phyloP scores from a whole-genome alignment of 1,284 basidiomycete genomes.

The Prillingera fragicola region DNA sequence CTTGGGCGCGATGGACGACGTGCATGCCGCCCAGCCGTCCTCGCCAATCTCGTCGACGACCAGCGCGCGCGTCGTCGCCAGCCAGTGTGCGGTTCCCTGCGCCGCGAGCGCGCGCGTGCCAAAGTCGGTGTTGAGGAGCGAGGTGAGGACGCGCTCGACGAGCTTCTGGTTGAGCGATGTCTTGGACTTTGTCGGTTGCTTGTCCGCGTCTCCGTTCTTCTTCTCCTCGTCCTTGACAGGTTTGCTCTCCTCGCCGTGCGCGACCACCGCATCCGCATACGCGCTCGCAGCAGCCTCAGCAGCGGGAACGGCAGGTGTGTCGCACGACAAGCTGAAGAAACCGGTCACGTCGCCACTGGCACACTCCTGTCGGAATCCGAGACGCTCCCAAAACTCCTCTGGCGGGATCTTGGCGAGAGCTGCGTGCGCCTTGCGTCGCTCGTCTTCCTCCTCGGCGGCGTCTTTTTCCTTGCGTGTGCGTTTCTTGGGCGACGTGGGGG shows the following conservation, averaged over 20 bases:
- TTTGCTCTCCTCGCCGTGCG: not conserved
- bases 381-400: constrained; percentile 88
- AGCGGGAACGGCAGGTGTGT: not conserved
- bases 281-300: not conserved
- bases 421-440: constrained; percentile 36
- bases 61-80: constrained; percentile 54
- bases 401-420: constrained; percentile 49
- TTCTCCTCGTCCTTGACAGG: not conserved
- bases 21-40: constrained; percentile 22
- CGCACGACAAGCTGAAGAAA: constrained; percentile 61
- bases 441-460: constrained; percentile 43
- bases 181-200: not conserved
- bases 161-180: constrained; percentile 58
- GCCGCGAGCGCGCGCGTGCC: constrained; percentile 59
- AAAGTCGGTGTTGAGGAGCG: constrained; percentile 72
- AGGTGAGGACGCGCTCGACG: constrained; percentile 61
- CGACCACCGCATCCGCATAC: not conserved
- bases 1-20: constrained; percentile 22
- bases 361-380: constrained; percentile 92
- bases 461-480: constrained; percentile 34
- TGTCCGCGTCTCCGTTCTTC: not conserved
- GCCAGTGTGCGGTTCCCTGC: constrained; percentile 64
- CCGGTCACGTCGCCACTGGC: constrained; percentile 75
- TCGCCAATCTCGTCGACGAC: constrained; percentile 38
- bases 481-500: constrained; percentile 2